Conservation (phyloP, 2,329 filamentous ascomycete species). For the Aspergillus floridensis region DNA sequence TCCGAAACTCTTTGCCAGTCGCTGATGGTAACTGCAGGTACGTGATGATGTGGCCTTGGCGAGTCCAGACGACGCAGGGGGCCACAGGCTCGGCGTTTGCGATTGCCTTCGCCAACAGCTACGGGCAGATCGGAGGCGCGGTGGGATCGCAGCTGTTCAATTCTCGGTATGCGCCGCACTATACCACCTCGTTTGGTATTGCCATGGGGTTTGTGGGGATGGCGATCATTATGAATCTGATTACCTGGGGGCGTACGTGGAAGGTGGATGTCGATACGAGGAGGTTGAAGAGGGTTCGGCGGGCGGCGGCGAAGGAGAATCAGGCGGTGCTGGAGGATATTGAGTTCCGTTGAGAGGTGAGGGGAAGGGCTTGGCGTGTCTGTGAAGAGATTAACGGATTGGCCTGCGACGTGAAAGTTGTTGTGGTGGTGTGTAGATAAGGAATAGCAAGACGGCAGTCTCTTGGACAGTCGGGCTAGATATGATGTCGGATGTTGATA, state of each 20-base stretch:
- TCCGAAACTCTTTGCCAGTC: too few relatives aligned
- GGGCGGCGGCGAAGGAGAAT: too few relatives aligned
- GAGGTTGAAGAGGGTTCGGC: conserved; percentile 6
- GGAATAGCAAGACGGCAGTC: too few relatives aligned
- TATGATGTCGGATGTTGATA: too few relatives aligned
- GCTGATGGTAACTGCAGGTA: background rate
- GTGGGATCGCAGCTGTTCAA: conserved; percentile 20
- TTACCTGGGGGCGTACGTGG: conserved; percentile 14
- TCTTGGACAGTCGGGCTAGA: too few relatives aligned
- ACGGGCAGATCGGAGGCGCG: conserved; percentile 21
- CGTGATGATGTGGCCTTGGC: conserved; percentile 15
- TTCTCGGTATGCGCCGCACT: conserved; percentile 17
- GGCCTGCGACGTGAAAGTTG: too few relatives aligned
- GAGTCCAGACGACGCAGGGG: conserved; percentile 9
- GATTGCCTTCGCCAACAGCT: conserved; percentile 21
- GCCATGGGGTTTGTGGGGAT: background rate
- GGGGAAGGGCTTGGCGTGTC: too few relatives aligned
- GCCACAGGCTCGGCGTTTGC: conserved; percentile 14
- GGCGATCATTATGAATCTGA: conserved; percentile 16
- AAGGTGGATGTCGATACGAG: conserved; percentile 13
- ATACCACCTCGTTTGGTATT: background rate
- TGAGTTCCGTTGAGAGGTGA: too few relatives aligned
- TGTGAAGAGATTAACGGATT: too few relatives aligned
- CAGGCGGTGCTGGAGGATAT: too few relatives aligned
- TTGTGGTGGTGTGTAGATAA: too few relatives aligned